Evolutionary conservation across 2,329 filamentous ascomycete genomes (phyloP).

Genomic region (Ophiostoma tasmaniense): DNA sequence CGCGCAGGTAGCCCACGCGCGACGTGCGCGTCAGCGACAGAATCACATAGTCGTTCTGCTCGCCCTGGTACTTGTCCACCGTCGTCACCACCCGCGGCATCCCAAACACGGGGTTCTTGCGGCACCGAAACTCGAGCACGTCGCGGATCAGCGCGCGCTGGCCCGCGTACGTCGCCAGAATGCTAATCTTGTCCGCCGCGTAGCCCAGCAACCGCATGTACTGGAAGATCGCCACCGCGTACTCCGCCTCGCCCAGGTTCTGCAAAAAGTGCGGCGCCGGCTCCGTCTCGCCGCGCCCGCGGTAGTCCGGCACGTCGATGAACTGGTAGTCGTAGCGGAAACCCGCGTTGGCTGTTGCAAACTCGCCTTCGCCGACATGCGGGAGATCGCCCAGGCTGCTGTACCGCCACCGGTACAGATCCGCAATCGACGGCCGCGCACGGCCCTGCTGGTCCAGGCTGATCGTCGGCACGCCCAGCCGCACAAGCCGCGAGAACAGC

Average conservation of each 20-base stretch:
- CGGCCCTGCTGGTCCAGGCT: constrained; percentile 90
- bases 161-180: constrained; percentile 88
- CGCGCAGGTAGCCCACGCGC: constrained; percentile 82
- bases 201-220: constrained; percentile 97
- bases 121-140: constrained; percentile 75
- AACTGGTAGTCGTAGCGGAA: constrained; percentile 95
- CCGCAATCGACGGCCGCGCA: constrained; percentile 75
- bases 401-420: constrained; percentile 92
- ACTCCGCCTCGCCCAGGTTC: constrained; percentile 94
- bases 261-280: constrained; percentile 92
- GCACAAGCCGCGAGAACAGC: constrained; percentile 81
- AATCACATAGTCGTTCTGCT: constrained; percentile 94
- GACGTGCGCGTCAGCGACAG: constrained; percentile 85
- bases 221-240: constrained; percentile 88
- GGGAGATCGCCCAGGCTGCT: constrained; percentile 70
- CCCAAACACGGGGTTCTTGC: constrained; percentile 75
- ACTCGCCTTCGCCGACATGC: constrained; percentile 63
- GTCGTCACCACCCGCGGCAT: constrained; percentile 84
- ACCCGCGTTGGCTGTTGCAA: constrained; percentile 75
- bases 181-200: constrained; percentile 71
- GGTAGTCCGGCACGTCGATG: constrained; percentile 90
- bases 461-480: constrained; percentile 85
- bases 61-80: constrained; percentile 97
- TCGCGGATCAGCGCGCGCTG: constrained; percentile 83
- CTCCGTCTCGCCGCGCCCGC: constrained; percentile 78